Evolutionary conservation across 345 rosid genomes (phyloP).

Genomic region (Turnera subulata): DNA sequence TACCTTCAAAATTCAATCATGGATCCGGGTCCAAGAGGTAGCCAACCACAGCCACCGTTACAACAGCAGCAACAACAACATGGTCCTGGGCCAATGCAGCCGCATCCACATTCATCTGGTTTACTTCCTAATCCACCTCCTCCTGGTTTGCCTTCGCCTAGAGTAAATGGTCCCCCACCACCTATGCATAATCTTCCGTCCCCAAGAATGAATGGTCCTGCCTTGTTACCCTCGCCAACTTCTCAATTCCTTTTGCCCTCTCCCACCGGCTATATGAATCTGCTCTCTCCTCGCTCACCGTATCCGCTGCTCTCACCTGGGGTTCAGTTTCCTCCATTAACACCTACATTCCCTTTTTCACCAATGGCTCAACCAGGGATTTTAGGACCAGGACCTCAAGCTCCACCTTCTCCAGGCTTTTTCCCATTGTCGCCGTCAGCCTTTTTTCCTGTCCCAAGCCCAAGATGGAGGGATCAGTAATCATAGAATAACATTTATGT

Average conservation of each 20-base stretch:
- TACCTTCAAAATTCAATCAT: slow-evolving; percentile 63
- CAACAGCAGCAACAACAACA: slow-evolving; percentile 16
- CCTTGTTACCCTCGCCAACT: slow-evolving; percentile 70
- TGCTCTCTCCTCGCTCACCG: slow-evolving; percentile 70
- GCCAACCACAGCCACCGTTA: slow-evolving; percentile 32
- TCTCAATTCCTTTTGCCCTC: slow-evolving; percentile 79
- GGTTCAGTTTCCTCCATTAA: slow-evolving; percentile 64
- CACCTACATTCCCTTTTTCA: slow-evolving; percentile 74
- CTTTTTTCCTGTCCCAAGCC: slow-evolving; percentile 68
- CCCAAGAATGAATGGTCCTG: slow-evolving; percentile 56
- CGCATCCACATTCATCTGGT: slow-evolving; percentile 38
- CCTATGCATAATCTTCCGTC: slow-evolving; percentile 48
- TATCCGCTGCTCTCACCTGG: slow-evolving; percentile 74
- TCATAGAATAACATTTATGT: slow-evolving; percentile 9
- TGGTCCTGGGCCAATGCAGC: slow-evolving; percentile 33
- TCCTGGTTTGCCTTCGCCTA: slow-evolving; percentile 46
- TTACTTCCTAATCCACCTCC: slow-evolving; percentile 46
- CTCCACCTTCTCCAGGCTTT: slow-evolving; percentile 71
- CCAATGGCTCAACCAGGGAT: slow-evolving; percentile 62
- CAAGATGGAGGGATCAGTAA: slow-evolving; percentile 69
- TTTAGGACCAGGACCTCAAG: slow-evolving; percentile 70
- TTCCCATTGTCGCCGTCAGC: slow-evolving; percentile 75
- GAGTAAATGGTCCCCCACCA: slow-evolving; percentile 54
- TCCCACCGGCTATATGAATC: slow-evolving; percentile 52
- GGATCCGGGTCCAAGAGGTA: slow-evolving; percentile 47